A percentile compares a stretch with the other conserved stretches of the same genome.
phyloP scores from a whole-genome alignment of 2,329 filamentous ascomycete species.

The Fusarium oligoseptatum region DNA sequence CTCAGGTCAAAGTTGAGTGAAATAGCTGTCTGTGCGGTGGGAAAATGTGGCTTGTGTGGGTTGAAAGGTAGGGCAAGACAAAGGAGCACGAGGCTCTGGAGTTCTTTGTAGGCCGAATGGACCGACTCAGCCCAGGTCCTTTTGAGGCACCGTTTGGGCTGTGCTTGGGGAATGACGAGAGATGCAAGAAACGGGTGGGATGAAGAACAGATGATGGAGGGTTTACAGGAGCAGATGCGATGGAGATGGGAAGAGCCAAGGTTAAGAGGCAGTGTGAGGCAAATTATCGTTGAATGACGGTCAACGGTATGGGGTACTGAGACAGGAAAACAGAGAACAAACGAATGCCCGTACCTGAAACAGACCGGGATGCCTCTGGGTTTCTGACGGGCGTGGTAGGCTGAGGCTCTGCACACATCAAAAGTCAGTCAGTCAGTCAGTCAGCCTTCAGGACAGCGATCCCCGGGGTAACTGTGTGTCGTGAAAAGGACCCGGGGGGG shows the following conservation, averaged over 20 bases:
- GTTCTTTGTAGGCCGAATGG: neutral
- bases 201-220: neutral
- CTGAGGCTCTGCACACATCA: conserved; percentile 4
- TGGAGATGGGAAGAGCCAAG: neutral
- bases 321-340: neutral
- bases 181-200: neutral
- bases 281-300: neutral
- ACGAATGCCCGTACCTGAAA: conserved; percentile 29
- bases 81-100: neutral
- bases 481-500: neutral
- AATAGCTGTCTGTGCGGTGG: neutral
- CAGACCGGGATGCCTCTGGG: conserved; percentile 1
- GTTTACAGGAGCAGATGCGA: neutral
- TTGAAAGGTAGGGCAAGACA: neutral
- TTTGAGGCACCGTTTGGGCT: neutral
- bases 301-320: neutral
- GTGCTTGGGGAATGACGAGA: neutral
- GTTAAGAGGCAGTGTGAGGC: neutral
- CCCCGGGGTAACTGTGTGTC: conserved; percentile 9
- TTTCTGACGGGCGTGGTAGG: conserved; percentile 3
- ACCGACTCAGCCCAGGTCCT: neutral
- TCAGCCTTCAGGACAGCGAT: conserved; percentile 11
- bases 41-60: neutral
- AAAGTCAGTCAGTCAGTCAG: conserved; percentile 3
- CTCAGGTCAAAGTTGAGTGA: neutral